Evolutionary conservation across 2,329 filamentous ascomycete genomes (phyloP), one percentile per base, ranked within the genome.

Genomic region (Pseudogymnoascus sp.): DNA sequence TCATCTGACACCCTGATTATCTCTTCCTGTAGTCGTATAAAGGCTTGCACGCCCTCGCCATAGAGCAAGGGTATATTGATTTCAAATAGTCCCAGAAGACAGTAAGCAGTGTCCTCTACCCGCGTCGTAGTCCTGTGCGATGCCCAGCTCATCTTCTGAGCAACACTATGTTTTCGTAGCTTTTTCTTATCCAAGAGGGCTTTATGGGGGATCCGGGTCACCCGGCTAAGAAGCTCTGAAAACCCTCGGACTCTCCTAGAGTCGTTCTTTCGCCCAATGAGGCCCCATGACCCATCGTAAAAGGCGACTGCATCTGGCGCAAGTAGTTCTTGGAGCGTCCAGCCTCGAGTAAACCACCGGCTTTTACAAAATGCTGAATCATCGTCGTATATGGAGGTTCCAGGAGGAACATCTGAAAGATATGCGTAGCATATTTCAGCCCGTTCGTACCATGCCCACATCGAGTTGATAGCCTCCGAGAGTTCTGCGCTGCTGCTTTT

Each of bases 11-110:
- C 12, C 12, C 12, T 70, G 35, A 76, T 71, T 5, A 77, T 75
- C 21, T 76, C 72, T n/a, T 70, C 65, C 10, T 77, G 75, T 0
- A 77, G 63, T 3, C 75, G 64, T 0, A 31, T 12, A 25, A 76
- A 77, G 0, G 75, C 70, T 0, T 66, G 69, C 0, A 21, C 1
- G 0, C 72, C 73, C 42, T 76, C 73, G 0, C 78, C 78, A 58
- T 80, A 80, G 0, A 79, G 41, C 4, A 79, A 64, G 0, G 77
- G 73, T 73, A 80, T 78, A 38, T 76, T 74, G n/a, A 80, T 71
- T 0, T 70, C 68, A 35, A 80, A 79, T 0, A 80, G 69, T 0
- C 78, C 78, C 5, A 80, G 63, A 0, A 80, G 68, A 12, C 72
- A 78, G 36, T 80, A 80, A 0, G 77, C 76, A n/a, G 71, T 69